Conservation (phyloP, 331 rosid species). For the Saraca asoca region DNA sequence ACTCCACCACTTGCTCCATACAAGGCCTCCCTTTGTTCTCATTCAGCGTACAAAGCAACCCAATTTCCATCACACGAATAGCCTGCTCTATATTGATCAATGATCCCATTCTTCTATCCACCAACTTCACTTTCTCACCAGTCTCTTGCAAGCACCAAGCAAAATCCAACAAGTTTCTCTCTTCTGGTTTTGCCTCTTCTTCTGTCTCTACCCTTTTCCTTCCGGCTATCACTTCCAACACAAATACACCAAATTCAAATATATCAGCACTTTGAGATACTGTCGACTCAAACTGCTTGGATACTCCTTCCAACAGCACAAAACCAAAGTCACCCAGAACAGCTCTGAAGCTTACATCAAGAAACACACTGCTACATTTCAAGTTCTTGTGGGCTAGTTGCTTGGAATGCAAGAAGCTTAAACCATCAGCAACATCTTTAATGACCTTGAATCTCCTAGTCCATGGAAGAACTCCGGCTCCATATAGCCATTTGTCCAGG, state of each 20-base stretch:
- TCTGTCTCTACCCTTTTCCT: conserved; percentile 48
- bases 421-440: conserved; percentile 43
- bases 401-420: conserved; percentile 40
- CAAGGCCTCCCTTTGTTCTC: conserved; percentile 69
- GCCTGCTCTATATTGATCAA: conserved; percentile 68
- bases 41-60: conserved; percentile 73
- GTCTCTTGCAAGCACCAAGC: conserved; percentile 71
- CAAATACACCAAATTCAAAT: conserved; percentile 76
- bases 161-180: conserved; percentile 58
- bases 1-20: conserved; percentile 71
- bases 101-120: conserved; percentile 71
- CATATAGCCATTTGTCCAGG: conserved; percentile 79
- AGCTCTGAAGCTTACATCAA: conserved; percentile 69
- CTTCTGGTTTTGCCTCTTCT: conserved; percentile 35
- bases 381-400: conserved; percentile 71
- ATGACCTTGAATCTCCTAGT: conserved; percentile 56
- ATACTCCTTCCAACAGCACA: conserved; percentile 57
- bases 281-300: conserved; percentile 56
- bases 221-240: conserved; percentile 76
- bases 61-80: conserved; percentile 56
- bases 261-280: conserved; percentile 59
- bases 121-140: conserved; percentile 49
- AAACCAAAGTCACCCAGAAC: conserved; percentile 71
- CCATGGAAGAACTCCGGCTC: conserved; percentile 80
- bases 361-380: conserved; percentile 70